phyloP scores from a whole-genome alignment of 1,284 basidiomycete species.

The Grifola frondosa region DNA sequence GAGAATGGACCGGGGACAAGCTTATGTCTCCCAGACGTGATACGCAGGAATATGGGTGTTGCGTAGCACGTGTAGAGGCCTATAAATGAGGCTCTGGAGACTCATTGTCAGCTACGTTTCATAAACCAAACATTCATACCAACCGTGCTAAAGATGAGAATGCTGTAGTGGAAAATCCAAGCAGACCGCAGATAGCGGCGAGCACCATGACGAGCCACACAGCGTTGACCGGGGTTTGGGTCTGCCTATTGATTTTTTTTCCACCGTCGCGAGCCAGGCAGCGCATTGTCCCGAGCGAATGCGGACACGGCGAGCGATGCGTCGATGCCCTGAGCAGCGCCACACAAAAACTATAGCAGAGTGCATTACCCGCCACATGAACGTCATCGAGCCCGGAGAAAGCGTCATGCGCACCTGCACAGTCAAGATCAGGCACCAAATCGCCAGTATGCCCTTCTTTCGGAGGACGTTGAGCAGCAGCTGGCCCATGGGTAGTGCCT shows the following conservation, averaged over 20 bases:
- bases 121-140: conserved; percentile 12
- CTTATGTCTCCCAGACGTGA: conserved; percentile 56
- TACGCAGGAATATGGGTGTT: conserved; percentile 59
- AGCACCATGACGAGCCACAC: conserved; percentile 67
- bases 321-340: conserved; percentile 70
- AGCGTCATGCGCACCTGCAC: conserved; percentile 51
- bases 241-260: conserved; percentile 54
- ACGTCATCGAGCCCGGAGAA: no score
- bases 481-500: conserved; percentile 69
- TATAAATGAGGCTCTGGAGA: conserved; percentile 55
- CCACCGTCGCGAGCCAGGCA: conserved; percentile 69
- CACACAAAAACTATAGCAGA: conserved; percentile 57
- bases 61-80: conserved; percentile 63
- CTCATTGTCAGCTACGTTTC: not conserved
- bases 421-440: conserved; percentile 69
- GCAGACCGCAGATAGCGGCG: conserved; percentile 56
- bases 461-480: conserved; percentile 64
- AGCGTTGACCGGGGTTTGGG: conserved; percentile 69
- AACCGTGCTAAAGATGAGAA: conserved; percentile 65
- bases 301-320: conserved; percentile 74
- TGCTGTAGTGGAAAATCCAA: conserved; percentile 64
- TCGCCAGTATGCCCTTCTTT: conserved; percentile 65
- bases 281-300: conserved; percentile 69
- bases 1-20: conserved; percentile 54
- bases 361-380: no score